phyloP scores from a whole-genome alignment of 1,284 basidiomycete genomes.

The Austroboletus novae-zelandiae region DNA sequence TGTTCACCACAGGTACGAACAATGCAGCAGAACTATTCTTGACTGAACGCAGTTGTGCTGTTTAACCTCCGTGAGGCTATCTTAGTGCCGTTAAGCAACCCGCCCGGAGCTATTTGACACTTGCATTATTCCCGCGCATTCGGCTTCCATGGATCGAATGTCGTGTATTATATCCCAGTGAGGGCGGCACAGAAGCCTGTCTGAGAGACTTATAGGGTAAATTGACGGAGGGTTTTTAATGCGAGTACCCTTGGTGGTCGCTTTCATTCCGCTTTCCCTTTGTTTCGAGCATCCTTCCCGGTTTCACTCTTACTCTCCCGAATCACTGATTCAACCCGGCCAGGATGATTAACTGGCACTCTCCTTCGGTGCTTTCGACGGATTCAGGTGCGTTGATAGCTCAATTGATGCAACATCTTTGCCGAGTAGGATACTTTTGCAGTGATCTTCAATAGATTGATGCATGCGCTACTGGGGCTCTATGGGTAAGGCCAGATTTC shows the following conservation, averaged over 20 bases:
- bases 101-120: constrained; percentile 5
- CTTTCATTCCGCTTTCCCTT: constrained; percentile 2
- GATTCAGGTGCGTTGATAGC: constrained; percentile 22
- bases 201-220: constrained; percentile 2
- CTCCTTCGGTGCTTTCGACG: constrained; percentile 18
- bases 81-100: constrained; percentile 21
- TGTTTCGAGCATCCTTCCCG: not conserved
- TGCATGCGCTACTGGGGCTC: constrained; percentile 29
- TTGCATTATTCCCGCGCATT: constrained; percentile 17
- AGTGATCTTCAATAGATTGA: constrained; percentile 27
- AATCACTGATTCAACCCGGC: not conserved
- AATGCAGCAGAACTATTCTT: constrained; percentile 1
- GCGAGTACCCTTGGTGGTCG: not conserved
- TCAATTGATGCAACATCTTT: not conserved
- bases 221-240: constrained; percentile 17
- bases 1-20: not conserved
- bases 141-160: constrained; percentile 17
- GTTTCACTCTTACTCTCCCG: constrained; percentile 4
- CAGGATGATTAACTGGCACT: constrained; percentile 30
- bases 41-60: constrained; percentile 6
- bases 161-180: not conserved
- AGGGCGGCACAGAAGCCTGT: constrained; percentile 14
- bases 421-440: not conserved
- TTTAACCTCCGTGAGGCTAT: constrained; percentile 11
- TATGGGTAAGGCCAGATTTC: constrained; percentile 21